Evolutionary conservation across 2,329 filamentous ascomycete species (phyloP), one percentile per base, ranked within the genome.

Genomic region (Fusarium sp.): DNA sequence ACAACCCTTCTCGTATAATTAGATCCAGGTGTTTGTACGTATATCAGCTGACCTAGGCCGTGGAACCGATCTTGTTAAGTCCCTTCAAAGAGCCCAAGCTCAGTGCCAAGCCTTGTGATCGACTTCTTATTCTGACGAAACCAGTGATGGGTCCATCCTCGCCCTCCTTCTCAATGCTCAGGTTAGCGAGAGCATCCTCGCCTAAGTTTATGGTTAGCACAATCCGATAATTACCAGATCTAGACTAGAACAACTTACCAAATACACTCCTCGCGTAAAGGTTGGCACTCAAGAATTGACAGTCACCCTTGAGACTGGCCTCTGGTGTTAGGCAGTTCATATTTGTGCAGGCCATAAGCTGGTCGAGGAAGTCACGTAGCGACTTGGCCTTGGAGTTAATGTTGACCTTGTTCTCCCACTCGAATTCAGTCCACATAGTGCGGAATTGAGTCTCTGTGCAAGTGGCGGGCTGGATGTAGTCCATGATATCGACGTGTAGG

Each of bases 381-480:
- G 90, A 92, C 86, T 95, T 97, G 75, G 94, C 94, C 87, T 98
- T 98, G 73, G 94, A 97, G 84, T 98, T 98, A 85, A 99, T 98
- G 85, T 99, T 99, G 83, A 99, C 95, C 89, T 99, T 99, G 86
- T 99, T 99, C 87, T 99, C 96, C 96, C 96, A 99, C 82, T 99
- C 96, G 76, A 99, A 99, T 81, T 99, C 96, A 41, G 96, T 99
- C 96, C 96, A 99, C 96, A 99, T 99, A n/a, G 94, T 97, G 67
- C 96, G 91, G 91, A 99, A 99, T 79, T 98, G 94, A 16, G 95
- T 98, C 86, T 99, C 96, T 9, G 94, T 96, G 87, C 96, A 99
- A 21, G 94, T 92, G 11, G 95, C 95, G 4, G 96, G 96, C 81
- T 98, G 95, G 78, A 99, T 99, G 85, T 99, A 99, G 84, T 99